Evolutionary conservation across 2,329 filamentous ascomycete species (phyloP), one percentile per base, ranked within the genome.

Genomic region (Hypoxylon sp.): DNA sequence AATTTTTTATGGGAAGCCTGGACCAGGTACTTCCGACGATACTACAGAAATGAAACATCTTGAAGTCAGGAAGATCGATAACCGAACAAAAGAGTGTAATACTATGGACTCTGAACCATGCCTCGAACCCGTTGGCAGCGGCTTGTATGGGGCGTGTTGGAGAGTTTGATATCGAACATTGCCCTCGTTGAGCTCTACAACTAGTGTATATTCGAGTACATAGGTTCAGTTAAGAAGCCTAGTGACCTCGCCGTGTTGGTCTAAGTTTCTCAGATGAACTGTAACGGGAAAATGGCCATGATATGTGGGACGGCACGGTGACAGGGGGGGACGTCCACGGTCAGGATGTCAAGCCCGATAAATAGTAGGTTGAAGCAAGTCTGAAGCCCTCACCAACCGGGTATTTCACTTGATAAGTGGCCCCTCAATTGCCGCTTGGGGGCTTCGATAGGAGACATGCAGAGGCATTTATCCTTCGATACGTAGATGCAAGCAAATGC

Each of bases 251-350:
- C 45, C 21, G 47, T 37, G 30, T 14, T 23, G 46, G 46, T 47
- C 52, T 41, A 58, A 58, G 30, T 21, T 32, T 55, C n/a, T 60
- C 29, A 52, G 54, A 52, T 55, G 61, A 53, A 56, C 60, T 61
- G 57, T 53, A 67, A 56, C 19, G 47, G 64, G 61, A 61, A 61
- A 50, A 67, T 47, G 56, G 64, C 61, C 55, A 61, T 37, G 60
- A 57, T 55, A 19, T 39, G 53, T 62, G 51, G 55, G 50, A 61
- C 41, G 59, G 50, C 47, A 55, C 21, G 54, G 23, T n/a, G 54
- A 51, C 47, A 43, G 21, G 57, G 57, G 62, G 47, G 29, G 37
- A 19, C 3, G 14, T 43, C 3, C 7, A 32, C 30, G 43, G 25
- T 8, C 30, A 50, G 21, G 53, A 58, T 58, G 34, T 45, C 39